These are phyloP conservation scores for Claviceps capensis DNA, from an alignment of 2,329 filamentous ascomycete species.

Conservation along the genomic window DNA sequence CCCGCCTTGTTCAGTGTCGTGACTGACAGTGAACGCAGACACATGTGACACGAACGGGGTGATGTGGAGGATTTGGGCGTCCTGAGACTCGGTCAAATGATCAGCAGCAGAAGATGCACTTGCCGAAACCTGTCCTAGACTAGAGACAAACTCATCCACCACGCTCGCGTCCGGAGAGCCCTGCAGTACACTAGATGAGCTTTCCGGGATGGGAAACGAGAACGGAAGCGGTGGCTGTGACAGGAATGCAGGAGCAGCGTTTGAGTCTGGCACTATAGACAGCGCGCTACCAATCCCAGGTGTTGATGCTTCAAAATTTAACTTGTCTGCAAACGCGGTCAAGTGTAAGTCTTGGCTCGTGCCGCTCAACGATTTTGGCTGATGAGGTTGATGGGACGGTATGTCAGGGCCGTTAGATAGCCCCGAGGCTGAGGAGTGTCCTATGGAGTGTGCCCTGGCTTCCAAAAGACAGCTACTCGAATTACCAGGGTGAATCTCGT, in stretches of 20 bases:
- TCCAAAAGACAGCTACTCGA: not conserved
- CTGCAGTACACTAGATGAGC: conserved; percentile 1
- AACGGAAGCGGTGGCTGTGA: conserved; percentile 5
- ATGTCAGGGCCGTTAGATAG: conserved; percentile 3
- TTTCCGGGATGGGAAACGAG: conserved; percentile 4
- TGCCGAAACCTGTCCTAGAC: not conserved
- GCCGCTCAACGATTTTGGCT: not conserved
- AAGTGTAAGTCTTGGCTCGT: not conserved
- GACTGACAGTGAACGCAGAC: conserved; percentile 7
- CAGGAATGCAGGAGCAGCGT: conserved; percentile 7
- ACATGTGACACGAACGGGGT: conserved; percentile 7
- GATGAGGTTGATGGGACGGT: conserved; percentile 15
- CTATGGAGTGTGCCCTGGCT: not conserved
- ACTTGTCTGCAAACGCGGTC: not conserved
- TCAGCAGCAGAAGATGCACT: not conserved
- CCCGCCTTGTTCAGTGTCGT: conserved; percentile 3
- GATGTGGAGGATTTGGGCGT: conserved; percentile 13
- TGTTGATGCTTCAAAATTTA: not conserved
- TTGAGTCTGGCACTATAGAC: not conserved
- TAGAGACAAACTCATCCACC: conserved; percentile 3
- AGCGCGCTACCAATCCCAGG: not conserved
- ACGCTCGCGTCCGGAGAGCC: not conserved
- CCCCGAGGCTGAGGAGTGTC: not conserved
- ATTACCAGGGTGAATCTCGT: not conserved
- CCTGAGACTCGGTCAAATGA: conserved; percentile 12